A percentile compares a stretch with the other conserved stretches of the same genome.
These are phyloP conservation scores for Raphanus hybrid DNA, from an alignment of 441 rosid genomes.

Conservation along the genomic window DNA sequence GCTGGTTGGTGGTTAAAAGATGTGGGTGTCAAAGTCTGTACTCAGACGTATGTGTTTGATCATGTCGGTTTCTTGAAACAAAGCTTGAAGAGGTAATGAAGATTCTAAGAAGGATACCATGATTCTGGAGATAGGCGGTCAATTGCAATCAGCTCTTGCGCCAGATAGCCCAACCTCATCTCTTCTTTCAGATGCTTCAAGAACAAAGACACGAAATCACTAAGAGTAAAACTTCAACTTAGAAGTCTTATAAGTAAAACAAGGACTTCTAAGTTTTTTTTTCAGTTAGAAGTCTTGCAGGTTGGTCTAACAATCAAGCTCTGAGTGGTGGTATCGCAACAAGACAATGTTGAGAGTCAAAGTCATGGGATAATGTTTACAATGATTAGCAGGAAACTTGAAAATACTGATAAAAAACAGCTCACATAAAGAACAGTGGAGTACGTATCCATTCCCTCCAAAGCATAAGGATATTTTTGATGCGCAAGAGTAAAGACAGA, in stretches of 20 bases:
- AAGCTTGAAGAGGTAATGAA: constrained; percentile 2
- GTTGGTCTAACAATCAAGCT: neutral
- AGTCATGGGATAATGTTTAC: constrained; percentile 14
- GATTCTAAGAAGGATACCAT: constrained; percentile 59
- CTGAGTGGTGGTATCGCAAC: neutral
- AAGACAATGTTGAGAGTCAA: constrained; percentile 14
- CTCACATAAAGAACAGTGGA: constrained; percentile 90
- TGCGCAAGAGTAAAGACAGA: constrained; percentile 70
- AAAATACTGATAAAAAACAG: constrained; percentile 12
- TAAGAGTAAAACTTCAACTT: neutral
- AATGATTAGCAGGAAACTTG: constrained; percentile 1
- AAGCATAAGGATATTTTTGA: constrained; percentile 50
- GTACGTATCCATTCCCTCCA: constrained; percentile 32
- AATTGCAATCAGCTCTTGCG: constrained; percentile 74
- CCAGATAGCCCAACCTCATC: constrained; percentile 87
- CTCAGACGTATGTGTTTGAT: neutral
- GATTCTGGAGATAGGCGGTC: constrained; percentile 96
- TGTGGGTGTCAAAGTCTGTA: constrained; percentile 5
- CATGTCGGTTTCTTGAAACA: constrained; percentile 1
- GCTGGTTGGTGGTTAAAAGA: neutral
- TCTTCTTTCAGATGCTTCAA: constrained; percentile 94
- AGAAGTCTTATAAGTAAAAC: neutral
- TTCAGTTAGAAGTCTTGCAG: neutral
- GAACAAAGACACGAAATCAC: constrained; percentile 5
- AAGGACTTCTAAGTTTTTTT: too few species aligned